Evolutionary conservation across 352 stramenopile species (phyloP), one percentile per base, ranked within the genome.

Genomic region (Globisporangium echinulatum): DNA sequence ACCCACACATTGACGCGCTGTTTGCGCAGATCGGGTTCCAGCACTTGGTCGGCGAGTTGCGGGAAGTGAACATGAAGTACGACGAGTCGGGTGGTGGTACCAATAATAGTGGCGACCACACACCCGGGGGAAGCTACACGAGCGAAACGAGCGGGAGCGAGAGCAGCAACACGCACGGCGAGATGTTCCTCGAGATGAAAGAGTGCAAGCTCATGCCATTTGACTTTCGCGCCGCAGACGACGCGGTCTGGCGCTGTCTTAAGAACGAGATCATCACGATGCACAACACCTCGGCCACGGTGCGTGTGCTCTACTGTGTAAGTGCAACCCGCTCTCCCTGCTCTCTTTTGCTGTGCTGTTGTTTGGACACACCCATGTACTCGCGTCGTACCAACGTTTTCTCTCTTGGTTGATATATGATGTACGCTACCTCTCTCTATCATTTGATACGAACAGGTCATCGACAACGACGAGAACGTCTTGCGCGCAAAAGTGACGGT

Each of bases 191-290:
- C 63, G 75, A 84, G 49, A 68, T 84, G 58, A 79, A 81, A 57
- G 75, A 84, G 53, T 62, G 63, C 53, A 81, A 78, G 61, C 73
- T 84, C 40, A 54, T 84, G 51, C 75, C 75, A 17, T 84, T 84
- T 56, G 66, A 76, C 58, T 72, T 78, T 5, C 52, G 64, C 17
- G 61, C 56, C 11, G 75, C 68, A 48, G 66, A 67, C 9, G 39
- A 55, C 5, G 75, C 75, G 5, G 48, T 79, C 15, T 84, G 75
- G 75, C 59, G 69, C 33, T 76, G 68, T 37, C 59, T 82, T 17
- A 53, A 54, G 17, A 19, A n/a, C 58, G 58, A 64, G 52, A 57
- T 64, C 58, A 58, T 58, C 43, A 59, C 52, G 43, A 59, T 64
- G 58, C 58, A 64, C 17, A 64, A 64, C 38, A 50, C 52, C 10